Evolutionary conservation across 1,284 basidiomycete species (phyloP).

Genomic region (Microbotryum intermedium): DNA sequence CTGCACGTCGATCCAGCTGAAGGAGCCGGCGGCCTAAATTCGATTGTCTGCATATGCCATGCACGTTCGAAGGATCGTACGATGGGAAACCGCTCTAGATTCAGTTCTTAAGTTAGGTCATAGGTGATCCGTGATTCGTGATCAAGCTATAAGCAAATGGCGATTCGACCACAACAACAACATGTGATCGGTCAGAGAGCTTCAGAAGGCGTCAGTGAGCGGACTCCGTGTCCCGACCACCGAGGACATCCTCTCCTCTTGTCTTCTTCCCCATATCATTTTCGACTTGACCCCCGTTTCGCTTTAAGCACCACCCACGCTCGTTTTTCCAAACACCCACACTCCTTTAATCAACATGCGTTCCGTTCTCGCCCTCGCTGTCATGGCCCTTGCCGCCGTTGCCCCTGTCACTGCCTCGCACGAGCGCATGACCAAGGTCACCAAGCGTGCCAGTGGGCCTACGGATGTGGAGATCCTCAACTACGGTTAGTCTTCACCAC

Average conservation of each 20-base stretch:
- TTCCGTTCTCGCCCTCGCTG: slow-evolving; percentile 3
- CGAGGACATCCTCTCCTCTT: neutral
- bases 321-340: slow-evolving; percentile 7
- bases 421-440: slow-evolving; percentile 1
- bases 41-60: too few relatives aligned
- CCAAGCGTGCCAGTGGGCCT: slow-evolving; percentile 12
- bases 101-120: too few relatives aligned
- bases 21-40: too few relatives aligned
- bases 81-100: too few relatives aligned
- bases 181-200: too few relatives aligned
- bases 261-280: neutral
- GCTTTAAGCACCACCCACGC: neutral
- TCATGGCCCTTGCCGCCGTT: slow-evolving; percentile 9
- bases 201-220: too few relatives aligned
- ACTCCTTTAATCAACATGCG: slow-evolving; percentile 7
- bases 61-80: too few relatives aligned
- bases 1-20: too few relatives aligned
- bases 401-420: slow-evolving; percentile 7
- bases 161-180: too few relatives aligned
- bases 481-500: slow-evolving; percentile 3
- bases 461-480: slow-evolving; percentile 24
- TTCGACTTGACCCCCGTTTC: neutral
- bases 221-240: neutral
- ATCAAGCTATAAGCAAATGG: too few relatives aligned
- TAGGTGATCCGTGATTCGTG: too few relatives aligned